Evolutionary conservation across 768 basidiomycete species (phyloP).

Genomic region (Mycena crocata): DNA sequence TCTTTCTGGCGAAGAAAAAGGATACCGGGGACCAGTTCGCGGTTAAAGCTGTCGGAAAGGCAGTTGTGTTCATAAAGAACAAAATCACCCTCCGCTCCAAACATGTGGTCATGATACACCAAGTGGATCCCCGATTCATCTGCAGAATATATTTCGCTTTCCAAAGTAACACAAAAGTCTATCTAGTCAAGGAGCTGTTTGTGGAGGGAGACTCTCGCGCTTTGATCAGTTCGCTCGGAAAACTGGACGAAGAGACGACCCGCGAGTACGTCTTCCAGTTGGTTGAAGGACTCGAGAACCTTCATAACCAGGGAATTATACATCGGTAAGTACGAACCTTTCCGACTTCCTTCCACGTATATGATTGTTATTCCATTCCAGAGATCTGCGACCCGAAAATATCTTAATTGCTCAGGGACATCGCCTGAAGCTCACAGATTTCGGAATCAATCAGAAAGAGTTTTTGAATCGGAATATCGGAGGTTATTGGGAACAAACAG

Average conservation of each 20-base stretch:
- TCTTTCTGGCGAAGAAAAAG: conserved; percentile 6
- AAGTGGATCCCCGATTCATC: neutral
- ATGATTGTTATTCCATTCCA: neutral
- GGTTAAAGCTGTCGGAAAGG: conserved; percentile 4
- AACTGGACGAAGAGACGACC: neutral
- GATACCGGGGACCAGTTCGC: neutral
- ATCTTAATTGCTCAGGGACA: conserved; percentile 1
- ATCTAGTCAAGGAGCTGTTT: conserved; percentile 14
- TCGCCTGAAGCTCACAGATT: conserved; percentile 7
- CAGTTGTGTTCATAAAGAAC: conserved; percentile 4
- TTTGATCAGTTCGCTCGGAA: neutral
- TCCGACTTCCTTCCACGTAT: neutral
- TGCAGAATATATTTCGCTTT: conserved; percentile 6
- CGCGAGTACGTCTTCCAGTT: conserved; percentile 7
- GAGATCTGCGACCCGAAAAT: conserved; percentile 16
- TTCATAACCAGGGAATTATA: conserved; percentile 4
- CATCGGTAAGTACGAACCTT: conserved; percentile 2
- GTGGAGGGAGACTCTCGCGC: neutral
- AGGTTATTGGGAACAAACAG: neutral
- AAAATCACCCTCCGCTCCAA: conserved; percentile 1
- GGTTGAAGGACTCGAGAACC: conserved; percentile 7
- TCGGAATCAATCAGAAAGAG: conserved; percentile 6
- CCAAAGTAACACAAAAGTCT: conserved; percentile 9
- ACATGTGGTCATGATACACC: neutral
- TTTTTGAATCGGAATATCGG: conserved; percentile 8